These are phyloP conservation scores for Penicillium roqueforti DNA, from an alignment of 495 filamentous ascomycete genomes.

Conservation along the genomic window DNA sequence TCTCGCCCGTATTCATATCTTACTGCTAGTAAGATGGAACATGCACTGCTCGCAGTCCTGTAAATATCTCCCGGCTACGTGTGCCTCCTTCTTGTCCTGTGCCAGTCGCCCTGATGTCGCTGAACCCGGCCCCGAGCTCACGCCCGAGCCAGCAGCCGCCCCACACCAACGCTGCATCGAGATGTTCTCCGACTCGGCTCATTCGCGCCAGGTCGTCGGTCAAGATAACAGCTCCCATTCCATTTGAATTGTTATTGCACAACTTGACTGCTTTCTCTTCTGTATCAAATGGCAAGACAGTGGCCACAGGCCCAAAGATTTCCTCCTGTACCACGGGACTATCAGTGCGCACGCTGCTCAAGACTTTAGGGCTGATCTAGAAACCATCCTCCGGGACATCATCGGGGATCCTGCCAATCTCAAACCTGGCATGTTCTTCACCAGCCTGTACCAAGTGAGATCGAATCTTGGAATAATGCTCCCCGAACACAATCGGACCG, in stretches of 20 bases:
- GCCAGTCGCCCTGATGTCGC: background rate
- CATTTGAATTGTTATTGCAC: background rate
- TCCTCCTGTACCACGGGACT: background rate
- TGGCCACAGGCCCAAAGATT: background rate
- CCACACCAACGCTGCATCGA: background rate
- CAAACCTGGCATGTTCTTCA: background rate
- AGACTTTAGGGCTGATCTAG: background rate
- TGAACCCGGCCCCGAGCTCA: background rate
- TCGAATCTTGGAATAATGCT: background rate
- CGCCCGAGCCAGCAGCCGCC: background rate
- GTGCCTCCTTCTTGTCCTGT: background rate
- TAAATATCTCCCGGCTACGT: background rate
- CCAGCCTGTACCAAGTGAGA: background rate
- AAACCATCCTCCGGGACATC: background rate
- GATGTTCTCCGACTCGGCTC: background rate
- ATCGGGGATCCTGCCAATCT: background rate
- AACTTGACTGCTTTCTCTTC: background rate
- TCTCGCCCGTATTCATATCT: background rate
- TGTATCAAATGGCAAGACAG: background rate
- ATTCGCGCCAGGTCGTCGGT: background rate
- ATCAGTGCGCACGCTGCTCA: background rate
- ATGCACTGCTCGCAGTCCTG: background rate
- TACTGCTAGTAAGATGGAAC: background rate
- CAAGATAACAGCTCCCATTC: background rate
- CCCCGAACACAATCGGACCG: background rate